Evolutionary conservation across 768 basidiomycete genomes (phyloP), one percentile per base, ranked within the genome.

Genomic region (Kwoniella newhampshirensis): DNA sequence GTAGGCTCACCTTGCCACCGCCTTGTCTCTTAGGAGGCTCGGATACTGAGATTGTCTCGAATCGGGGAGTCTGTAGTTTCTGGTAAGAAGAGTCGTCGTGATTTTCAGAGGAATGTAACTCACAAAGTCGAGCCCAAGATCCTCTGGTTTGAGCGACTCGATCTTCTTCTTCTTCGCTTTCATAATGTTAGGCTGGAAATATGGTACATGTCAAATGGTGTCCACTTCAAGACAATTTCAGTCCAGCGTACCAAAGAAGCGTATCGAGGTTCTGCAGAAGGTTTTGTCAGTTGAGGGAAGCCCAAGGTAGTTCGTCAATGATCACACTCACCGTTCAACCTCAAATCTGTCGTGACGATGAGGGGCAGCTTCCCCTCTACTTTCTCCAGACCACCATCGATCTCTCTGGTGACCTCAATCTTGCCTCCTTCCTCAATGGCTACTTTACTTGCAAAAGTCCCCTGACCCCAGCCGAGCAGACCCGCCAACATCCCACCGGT

Each of bases 401-500:
- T 88, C 79, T 99, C 96, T 59, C 92, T 79, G 37, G 85, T 85
- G 37, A 99, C 87, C 6, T 80, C 77, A 3, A 84, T 89, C 59
- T 82, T 82, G 54, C 83, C 84, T 66, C 82, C 82, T 20, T 71
- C 82, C 61, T 88, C 84, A 3, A 96, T 77, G 7, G 86, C 86
- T n/a, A 79, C 61, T 76, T 88, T 88, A 77, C 89, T 91, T 50
- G 92, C 96, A 75, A 90, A 98, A 62, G 91, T 93, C 39, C 90
- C 96, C 78, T 98, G 94, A 9, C 87, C 83, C 88, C 92, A 96
- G 17, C 85, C 86, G 68, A 97, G 77, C 70, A 98, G 79, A 1
- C 91, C 94, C 17, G 93, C 93, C 25, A 98, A 82, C 90, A 98
- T 97, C 76, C 96, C 93, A 0, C 94, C 94, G 12, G 94, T 97